A percentile compares a stretch with the other conserved stretches of the same genome.
Conservation (phyloP, 129 eudicot species). For the Artemisia tridentata region DNA sequence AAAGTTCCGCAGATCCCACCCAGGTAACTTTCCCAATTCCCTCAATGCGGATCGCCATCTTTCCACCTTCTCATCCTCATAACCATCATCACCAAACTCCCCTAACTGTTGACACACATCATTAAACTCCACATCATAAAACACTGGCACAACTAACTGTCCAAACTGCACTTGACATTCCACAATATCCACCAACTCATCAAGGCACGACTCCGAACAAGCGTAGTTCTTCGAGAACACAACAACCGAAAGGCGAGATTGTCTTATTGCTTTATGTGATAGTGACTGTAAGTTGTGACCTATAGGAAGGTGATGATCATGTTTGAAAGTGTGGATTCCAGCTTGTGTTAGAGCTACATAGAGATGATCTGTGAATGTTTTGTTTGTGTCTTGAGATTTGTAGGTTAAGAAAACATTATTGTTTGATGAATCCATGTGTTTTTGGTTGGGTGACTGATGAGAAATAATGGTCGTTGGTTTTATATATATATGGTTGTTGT, state of each 20-base stretch:
- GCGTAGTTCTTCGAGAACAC: conserved; percentile 13
- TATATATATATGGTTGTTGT: too few species aligned
- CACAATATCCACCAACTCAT: conserved; percentile 14
- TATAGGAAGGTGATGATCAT: conserved; percentile 12
- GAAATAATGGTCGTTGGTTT: too few species aligned
- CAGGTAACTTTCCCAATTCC: neutral
- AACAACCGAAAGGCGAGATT: conserved; percentile 10
- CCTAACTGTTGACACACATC: conserved; percentile 11
- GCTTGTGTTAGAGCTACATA: conserved; percentile 14
- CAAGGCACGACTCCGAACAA: conserved; percentile 22
- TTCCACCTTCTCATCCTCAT: conserved; percentile 17
- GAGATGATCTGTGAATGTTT: conserved; percentile 19
- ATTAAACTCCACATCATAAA: conserved; percentile 6
- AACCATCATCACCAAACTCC: conserved; percentile 14
- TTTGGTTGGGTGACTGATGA: too few species aligned
- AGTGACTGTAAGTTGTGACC: conserved; percentile 13
- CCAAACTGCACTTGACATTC: conserved; percentile 6
- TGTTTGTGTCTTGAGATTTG: conserved; percentile 9
- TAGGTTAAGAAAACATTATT: conserved; percentile 14
- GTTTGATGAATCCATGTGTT: too few species aligned
- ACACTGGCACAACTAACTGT: conserved; percentile 18
- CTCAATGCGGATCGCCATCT: conserved; percentile 23
- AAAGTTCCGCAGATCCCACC: conserved; percentile 17
- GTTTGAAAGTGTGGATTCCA: conserved; percentile 13
- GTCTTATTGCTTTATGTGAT: neutral